phyloP scores from a whole-genome alignment of 2,329 filamentous ascomycete genomes.

The Phyllosticta citrichinensis region DNA sequence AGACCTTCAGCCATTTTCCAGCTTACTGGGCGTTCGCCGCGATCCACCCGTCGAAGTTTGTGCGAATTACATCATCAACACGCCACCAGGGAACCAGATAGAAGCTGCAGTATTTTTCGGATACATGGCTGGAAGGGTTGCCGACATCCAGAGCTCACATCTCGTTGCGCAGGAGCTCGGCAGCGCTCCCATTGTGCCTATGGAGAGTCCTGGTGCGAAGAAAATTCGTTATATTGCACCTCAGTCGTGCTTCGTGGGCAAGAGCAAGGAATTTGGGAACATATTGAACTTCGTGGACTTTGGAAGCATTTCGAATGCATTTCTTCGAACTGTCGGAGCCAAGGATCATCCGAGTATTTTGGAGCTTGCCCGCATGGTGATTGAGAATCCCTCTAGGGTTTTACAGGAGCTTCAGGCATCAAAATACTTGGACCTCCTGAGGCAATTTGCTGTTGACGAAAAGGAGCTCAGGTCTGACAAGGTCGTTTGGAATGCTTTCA shows the following conservation, averaged over 20 bases:
- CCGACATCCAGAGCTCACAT: slow-evolving; percentile 51
- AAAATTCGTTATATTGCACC: slow-evolving; percentile 52
- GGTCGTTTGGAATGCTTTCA: slow-evolving; percentile 66
- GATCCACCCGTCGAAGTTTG: slow-evolving; percentile 74
- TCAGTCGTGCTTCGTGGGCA: slow-evolving; percentile 69
- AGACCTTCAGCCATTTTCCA: slow-evolving; percentile 70
- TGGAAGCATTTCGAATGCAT: slow-evolving; percentile 75
- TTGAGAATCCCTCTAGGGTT: slow-evolving; percentile 71
- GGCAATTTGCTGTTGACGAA: slow-evolving; percentile 67
- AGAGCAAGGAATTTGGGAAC: slow-evolving; percentile 62
- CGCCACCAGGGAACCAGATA: slow-evolving; percentile 56
- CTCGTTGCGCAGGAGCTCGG: slow-evolving; percentile 51
- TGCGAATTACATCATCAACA: slow-evolving; percentile 59
- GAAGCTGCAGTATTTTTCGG: slow-evolving; percentile 66
- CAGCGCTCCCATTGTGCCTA: slow-evolving; percentile 61
- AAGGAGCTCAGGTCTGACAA: slow-evolving; percentile 65
- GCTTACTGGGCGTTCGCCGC: slow-evolving; percentile 74
- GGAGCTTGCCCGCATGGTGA: slow-evolving; percentile 77
- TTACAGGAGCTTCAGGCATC: slow-evolving; percentile 72
- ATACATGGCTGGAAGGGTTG: slow-evolving; percentile 71
- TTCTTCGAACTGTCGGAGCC: slow-evolving; percentile 78
- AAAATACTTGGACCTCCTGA: slow-evolving; percentile 76
- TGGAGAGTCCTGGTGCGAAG: slow-evolving; percentile 38
- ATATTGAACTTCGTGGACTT: slow-evolving; percentile 98
- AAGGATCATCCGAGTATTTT: slow-evolving; percentile 81